Evolutionary conservation across 2,329 filamentous ascomycete genomes (phyloP).

Genomic region (Arthrobotrys conoides): DNA sequence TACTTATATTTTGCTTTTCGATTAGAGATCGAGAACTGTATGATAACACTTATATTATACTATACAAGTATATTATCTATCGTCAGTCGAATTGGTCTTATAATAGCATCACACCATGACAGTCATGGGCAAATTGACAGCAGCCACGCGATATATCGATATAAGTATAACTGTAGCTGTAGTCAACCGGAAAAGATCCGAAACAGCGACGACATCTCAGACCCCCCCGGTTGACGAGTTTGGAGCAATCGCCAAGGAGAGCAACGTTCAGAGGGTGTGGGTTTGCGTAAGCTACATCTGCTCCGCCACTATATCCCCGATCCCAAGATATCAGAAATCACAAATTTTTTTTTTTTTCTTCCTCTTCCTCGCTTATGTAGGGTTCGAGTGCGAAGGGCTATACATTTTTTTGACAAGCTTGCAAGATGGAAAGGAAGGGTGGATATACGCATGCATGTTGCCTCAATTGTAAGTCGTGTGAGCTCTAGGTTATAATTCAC

Average conservation of each 20-base stretch:
- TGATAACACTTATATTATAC: conserved; percentile 29
- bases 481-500: neutral
- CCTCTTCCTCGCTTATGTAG: neutral
- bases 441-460: neutral
- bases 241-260: conserved; percentile 13
- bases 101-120: no score
- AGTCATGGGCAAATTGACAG: no score
- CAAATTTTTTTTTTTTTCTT: conserved; percentile 1
- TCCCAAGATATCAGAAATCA: conserved; percentile 1
- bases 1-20: conserved; percentile 15
- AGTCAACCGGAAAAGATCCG: conserved; percentile 11
- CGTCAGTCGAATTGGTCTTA: no score
- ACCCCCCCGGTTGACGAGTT: conserved; percentile 11
- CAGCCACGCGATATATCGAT: no score
- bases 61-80: neutral
- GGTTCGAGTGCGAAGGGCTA: neutral
- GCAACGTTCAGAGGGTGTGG: neutral
- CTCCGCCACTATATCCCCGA: conserved; percentile 34
- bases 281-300: conserved; percentile 57
- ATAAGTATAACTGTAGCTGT: no score
- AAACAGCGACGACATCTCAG: conserved; percentile 57
- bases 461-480: neutral
- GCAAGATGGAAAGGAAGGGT: neutral
- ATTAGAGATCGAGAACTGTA: conserved; percentile 44
- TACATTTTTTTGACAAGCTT: neutral